phyloP scores from a whole-genome alignment of 495 filamentous ascomycete species.

The Penicillium bialowiezense region DNA sequence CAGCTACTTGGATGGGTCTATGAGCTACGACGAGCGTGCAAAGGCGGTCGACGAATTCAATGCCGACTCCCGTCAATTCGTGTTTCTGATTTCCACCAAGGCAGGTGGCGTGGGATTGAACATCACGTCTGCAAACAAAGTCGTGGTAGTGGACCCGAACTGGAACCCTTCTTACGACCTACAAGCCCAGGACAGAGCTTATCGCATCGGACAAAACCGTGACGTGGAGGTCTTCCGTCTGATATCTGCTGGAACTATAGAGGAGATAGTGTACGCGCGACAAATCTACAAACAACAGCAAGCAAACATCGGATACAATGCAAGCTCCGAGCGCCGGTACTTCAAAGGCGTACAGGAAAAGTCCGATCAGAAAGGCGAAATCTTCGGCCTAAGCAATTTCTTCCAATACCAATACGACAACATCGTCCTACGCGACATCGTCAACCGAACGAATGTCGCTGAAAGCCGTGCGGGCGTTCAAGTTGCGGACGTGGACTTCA shows the following conservation, averaged over 20 bases:
- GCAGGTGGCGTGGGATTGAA: constrained; percentile 90
- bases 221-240: constrained; percentile 97
- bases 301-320: constrained; percentile 95
- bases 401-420: constrained; percentile 79
- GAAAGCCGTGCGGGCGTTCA: constrained; percentile 85
- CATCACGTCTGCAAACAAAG: constrained; percentile 97
- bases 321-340: constrained; percentile 86
- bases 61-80: constrained; percentile 80
- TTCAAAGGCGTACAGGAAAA: constrained; percentile 93
- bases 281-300: constrained; percentile 99
- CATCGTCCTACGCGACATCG: constrained; percentile 81
- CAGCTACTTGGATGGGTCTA: constrained; percentile 83
- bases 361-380: constrained; percentile 79
- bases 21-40: constrained; percentile 80
- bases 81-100: constrained; percentile 92
- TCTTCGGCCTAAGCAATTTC: constrained; percentile 89
- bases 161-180: constrained; percentile 96
- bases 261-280: constrained; percentile 94
- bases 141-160: constrained; percentile 95
- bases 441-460: constrained; percentile 97
- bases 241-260: constrained; percentile 89
- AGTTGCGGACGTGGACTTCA: constrained; percentile 69
- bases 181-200: constrained; percentile 95
- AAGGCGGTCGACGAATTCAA: constrained; percentile 89
- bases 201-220: constrained; percentile 87